These are phyloP conservation scores for Spiromastix sp. DNA, from an alignment of 2,329 filamentous ascomycete genomes.

Conservation along the genomic window DNA sequence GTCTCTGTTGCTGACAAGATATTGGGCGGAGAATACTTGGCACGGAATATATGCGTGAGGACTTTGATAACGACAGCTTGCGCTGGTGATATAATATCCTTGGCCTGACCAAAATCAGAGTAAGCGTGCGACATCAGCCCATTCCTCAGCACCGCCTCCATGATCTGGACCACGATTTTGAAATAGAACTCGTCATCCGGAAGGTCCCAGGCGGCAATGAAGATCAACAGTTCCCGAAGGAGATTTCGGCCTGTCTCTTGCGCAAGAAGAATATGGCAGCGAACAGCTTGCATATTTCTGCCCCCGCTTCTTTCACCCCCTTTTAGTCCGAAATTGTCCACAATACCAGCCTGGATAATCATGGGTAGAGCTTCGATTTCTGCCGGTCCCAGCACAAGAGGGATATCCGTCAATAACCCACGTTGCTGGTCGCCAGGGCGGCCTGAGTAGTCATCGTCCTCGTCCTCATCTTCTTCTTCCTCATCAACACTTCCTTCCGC, in stretches of 20 bases:
- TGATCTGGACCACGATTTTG: conserved; percentile 91
- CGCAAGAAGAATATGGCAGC: conserved; percentile 81
- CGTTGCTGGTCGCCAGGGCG: conserved; percentile 47
- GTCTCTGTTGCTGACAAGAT: conserved; percentile 39
- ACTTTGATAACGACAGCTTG: conserved; percentile 89
- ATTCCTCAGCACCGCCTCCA: conserved; percentile 83
- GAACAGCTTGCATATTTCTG: conserved; percentile 76
- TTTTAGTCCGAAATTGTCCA: conserved; percentile 64
- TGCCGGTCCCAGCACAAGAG: conserved; percentile 84
- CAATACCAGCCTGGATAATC: conserved; percentile 92
- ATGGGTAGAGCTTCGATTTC: conserved; percentile 95
- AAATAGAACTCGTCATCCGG: conserved; percentile 90
- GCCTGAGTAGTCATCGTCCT: conserved; percentile 42
- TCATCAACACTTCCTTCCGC: conserved; percentile 36
- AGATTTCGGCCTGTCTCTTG: conserved; percentile 86
- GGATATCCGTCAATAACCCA: conserved; percentile 83
- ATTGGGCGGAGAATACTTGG: conserved; percentile 42
- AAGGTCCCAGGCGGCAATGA: conserved; percentile 94
- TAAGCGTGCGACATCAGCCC: conserved; percentile 86
- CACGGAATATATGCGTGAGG: conserved; percentile 78
- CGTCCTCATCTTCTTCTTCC: conserved; percentile 44
- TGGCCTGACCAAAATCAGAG: conserved; percentile 80
- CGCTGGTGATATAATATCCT: conserved; percentile 91
- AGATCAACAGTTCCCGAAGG: conserved; percentile 81
- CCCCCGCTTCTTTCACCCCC: conserved; percentile 50